These are phyloP conservation scores for Lactarius psammicola DNA, from an alignment of 768 basidiomycete species.

Conservation along the genomic window DNA sequence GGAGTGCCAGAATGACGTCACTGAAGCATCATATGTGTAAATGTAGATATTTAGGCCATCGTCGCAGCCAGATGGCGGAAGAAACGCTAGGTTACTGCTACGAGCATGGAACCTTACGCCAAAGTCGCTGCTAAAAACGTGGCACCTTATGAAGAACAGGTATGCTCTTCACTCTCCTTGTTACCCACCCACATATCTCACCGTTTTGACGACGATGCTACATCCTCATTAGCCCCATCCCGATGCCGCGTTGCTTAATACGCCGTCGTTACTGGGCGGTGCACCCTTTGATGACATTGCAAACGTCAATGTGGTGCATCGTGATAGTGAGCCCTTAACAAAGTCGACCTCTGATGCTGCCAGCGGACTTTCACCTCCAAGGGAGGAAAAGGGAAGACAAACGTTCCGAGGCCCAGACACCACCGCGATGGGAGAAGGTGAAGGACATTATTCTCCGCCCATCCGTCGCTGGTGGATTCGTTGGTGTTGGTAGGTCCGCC, in stretches of 20 bases:
- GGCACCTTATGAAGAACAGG: constrained; percentile 4
- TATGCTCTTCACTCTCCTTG: neutral
- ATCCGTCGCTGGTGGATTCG: constrained; percentile 66
- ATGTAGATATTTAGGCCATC: neutral
- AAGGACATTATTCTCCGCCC: constrained; percentile 61
- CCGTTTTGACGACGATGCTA: neutral
- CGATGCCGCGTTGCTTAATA: constrained; percentile 62
- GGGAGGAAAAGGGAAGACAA: constrained; percentile 32
- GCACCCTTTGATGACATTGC: constrained; percentile 46
- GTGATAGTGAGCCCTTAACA: constrained; percentile 41
- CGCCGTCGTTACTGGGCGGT: constrained; percentile 35
- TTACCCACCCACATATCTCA: constrained; percentile 19
- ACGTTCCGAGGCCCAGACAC: constrained; percentile 47
- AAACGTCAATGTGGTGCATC: constrained; percentile 58
- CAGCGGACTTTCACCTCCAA: neutral
- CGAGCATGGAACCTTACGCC: constrained; percentile 7
- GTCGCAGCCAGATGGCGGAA: neutral
- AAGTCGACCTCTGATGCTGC: constrained; percentile 33
- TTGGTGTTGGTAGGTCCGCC: constrained; percentile 58
- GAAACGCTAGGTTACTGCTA: neutral
- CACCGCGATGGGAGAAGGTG: constrained; percentile 50
- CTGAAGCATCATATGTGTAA: neutral
- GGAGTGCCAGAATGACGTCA: constrained; percentile 7
- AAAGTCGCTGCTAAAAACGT: constrained; percentile 5
- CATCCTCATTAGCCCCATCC: constrained; percentile 50